These are phyloP conservation scores for Citrus trifoliata DNA, from an alignment of 345 rosid genomes.

Conservation along the genomic window DNA sequence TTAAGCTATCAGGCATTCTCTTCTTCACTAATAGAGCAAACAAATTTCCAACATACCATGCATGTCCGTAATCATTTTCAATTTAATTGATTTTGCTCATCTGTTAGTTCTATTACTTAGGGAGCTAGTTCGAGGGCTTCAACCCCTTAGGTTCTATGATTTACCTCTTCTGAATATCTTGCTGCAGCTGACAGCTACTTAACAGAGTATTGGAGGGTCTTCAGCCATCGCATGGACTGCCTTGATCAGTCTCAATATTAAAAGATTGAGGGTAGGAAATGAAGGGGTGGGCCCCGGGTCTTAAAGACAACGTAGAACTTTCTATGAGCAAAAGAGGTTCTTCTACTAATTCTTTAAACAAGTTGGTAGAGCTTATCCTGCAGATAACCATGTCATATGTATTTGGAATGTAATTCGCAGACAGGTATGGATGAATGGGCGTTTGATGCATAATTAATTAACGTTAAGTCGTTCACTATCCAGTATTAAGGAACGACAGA, in stretches of 20 bases:
- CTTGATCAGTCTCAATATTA: constrained; percentile 17
- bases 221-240: constrained; percentile 20
- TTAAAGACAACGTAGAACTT: constrained; percentile 9
- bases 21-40: constrained; percentile 29
- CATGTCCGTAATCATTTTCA: neutral
- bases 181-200: neutral
- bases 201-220: constrained; percentile 5
- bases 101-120: too few species aligned
- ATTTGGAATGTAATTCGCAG: too few species aligned
- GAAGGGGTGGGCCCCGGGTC: constrained; percentile 4
- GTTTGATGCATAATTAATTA: too few species aligned
- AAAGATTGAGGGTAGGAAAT: constrained; percentile 18
- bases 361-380: constrained; percentile 9
- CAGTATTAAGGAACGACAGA: too few species aligned
- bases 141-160: constrained; percentile 26
- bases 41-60: constrained; percentile 20
- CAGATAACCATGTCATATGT: too few species aligned
- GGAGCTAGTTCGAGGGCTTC: constrained; percentile 9
- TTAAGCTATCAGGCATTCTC: constrained; percentile 40
- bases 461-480: too few species aligned
- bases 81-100: too few species aligned
- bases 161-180: constrained; percentile 13
- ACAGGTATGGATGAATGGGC: too few species aligned
- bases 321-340: constrained; percentile 5
- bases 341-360: constrained; percentile 11